Base-by-base conservation (phyloP, 441 rosid species). In the Pelargonium myrrhifolium region DNA sequence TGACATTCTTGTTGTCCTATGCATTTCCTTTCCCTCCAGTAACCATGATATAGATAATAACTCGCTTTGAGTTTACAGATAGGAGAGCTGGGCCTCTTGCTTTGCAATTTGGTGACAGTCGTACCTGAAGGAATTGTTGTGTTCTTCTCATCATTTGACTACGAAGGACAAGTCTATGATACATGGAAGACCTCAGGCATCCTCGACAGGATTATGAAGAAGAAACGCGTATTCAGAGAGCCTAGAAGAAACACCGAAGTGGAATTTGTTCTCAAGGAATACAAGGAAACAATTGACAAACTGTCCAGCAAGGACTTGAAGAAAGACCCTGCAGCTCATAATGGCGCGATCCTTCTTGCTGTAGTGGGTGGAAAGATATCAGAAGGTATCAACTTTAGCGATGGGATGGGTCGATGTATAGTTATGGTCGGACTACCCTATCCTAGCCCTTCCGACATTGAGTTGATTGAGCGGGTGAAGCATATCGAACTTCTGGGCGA, bases 291-390 rank as follows among this genome's bases (percentile, higher is more conserved):
- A 64, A 88, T 94, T 63, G 79, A 88, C 62, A 56, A 65, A 10
- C 24, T 77, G 60, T 74, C 76, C 12, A 37, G 22, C 12, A n/a
- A 61, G 10, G 67, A 66, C 21, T 51, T 71, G 43, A 76, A 69
- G 62, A 80, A 74, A 68, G 78, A 51, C 21, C 66, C 80, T 28
- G 70, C 68, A 59, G 72, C 77, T 69, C 78, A 74, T 49, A 88
- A 65, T 69, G 97, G 99, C 63, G 99, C 99, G 51, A 51, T 94
- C 35, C 86, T 94, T 67, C 81, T 91, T 51, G 98, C 96, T 26
- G 88, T 92, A 40, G 98, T 94, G 71, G 99, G 99, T 72, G 99
- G 99, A 62, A 94, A 94, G 84, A 88, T 94, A 77, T 92, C 99
- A 65, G 96, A 94, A 82, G 99, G 99, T 76, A 94, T 94, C 83